A percentile compares a stretch with the other conserved stretches of the same genome.
Conservation (phyloP, 1,139 yeast species). For the Pichia sp. region DNA sequence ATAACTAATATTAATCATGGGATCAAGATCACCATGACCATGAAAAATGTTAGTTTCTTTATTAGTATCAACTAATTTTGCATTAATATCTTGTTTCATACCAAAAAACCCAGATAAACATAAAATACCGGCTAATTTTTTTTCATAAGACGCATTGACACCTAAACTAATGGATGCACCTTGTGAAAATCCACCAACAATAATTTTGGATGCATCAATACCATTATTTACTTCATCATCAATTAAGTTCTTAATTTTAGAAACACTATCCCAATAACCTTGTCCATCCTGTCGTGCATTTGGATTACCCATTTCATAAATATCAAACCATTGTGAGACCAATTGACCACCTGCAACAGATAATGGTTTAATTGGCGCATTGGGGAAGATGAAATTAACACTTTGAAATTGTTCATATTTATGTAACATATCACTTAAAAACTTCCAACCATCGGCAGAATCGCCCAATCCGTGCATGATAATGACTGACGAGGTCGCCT, state of each 20-base stretch:
- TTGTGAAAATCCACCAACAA: slow-evolving; percentile 92
- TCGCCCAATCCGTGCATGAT: slow-evolving; percentile 92
- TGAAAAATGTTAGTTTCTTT: slow-evolving; percentile 71
- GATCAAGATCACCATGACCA: slow-evolving; percentile 82
- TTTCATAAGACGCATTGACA: slow-evolving; percentile 39
- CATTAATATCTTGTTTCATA: slow-evolving; percentile 36
- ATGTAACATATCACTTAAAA: slow-evolving; percentile 50
- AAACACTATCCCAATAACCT: slow-evolving; percentile 59
- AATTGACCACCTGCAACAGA: slow-evolving; percentile 57
- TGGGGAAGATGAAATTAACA: slow-evolving; percentile 78
- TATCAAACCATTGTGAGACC: slow-evolving; percentile 90
- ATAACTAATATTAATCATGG: slow-evolving; percentile 45
- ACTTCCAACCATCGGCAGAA: slow-evolving; percentile 83
- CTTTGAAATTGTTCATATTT: slow-evolving; percentile 43
- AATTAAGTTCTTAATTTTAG: slow-evolving; percentile 46
- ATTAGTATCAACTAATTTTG: slow-evolving; percentile 35
- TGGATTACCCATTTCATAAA: slow-evolving; percentile 46
- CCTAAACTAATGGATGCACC: slow-evolving; percentile 83
- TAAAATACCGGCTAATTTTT: slow-evolving; percentile 73
- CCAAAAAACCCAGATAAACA: slow-evolving; percentile 80
- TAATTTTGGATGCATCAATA: slow-evolving; percentile 61
- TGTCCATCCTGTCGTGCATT: slow-evolving; percentile 48
- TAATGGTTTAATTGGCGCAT: slow-evolving; percentile 72
- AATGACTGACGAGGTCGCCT: slow-evolving; percentile 57
- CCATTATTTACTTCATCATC: slow-evolving; percentile 59